phyloP scores from a whole-genome alignment of 192 early-diverging fungal genomes.

The Funneliformis mosseae region DNA sequence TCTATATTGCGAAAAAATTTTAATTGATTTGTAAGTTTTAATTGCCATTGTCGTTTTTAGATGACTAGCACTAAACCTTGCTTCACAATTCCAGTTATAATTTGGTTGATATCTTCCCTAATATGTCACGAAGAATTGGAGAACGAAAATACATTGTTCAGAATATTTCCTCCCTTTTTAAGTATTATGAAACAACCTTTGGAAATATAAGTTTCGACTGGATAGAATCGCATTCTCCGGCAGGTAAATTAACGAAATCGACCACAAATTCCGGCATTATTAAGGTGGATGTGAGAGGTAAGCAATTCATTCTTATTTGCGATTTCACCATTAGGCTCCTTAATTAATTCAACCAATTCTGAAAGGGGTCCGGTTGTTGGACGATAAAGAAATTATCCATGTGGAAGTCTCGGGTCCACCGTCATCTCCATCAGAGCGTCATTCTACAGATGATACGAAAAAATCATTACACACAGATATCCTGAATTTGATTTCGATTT shows the following conservation, averaged over 20 bases:
- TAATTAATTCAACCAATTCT: slow-evolving; percentile 5
- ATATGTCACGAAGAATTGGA: slow-evolving; percentile 10
- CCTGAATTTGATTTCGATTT: slow-evolving; percentile 25
- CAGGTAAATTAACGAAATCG: slow-evolving; percentile 30
- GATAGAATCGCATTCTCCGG: slow-evolving; percentile 31
- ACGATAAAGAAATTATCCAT: slow-evolving; percentile 30
- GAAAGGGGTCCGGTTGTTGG: slow-evolving; percentile 17
- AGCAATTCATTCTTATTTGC: slow-evolving; percentile 5
- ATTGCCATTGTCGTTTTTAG: not conserved
- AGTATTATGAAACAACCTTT: slow-evolving; percentile 34
- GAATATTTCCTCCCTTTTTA: too few relatives aligned
- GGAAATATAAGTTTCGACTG: slow-evolving; percentile 28
- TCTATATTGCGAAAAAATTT: slow-evolving; percentile 28
- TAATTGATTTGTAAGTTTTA: slow-evolving; percentile 23
- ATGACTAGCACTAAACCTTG: slow-evolving; percentile 1
- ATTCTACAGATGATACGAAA: slow-evolving; percentile 16
- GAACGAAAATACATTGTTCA: too few relatives aligned
- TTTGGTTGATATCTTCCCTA: slow-evolving; percentile 14
- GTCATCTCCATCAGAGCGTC: slow-evolving; percentile 2
- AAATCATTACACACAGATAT: slow-evolving; percentile 32
- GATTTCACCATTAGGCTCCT: not conserved
- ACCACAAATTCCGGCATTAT: slow-evolving; percentile 25
- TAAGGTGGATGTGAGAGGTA: slow-evolving; percentile 22
- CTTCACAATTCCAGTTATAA: slow-evolving; percentile 9
- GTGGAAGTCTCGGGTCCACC: slow-evolving; percentile 31